Conservation (phyloP, 2,329 filamentous ascomycete genomes). For the Magnaporthales sp. region DNA sequence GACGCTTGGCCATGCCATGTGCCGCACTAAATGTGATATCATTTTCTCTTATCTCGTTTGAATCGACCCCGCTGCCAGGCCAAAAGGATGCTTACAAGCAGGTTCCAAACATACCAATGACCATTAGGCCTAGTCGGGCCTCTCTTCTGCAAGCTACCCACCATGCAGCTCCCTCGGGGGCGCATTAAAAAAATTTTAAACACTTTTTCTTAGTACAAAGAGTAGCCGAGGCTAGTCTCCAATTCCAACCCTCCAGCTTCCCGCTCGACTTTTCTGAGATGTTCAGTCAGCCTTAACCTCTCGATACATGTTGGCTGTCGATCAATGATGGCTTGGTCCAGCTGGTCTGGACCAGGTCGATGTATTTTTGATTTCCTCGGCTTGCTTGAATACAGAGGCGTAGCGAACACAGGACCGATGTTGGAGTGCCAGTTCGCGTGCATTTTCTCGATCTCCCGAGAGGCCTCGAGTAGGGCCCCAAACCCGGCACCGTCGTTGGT, state of each 20-base stretch:
- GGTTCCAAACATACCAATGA: no score
- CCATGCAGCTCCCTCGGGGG: background rate
- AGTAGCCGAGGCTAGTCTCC: constrained; percentile 20
- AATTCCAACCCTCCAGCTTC: constrained; percentile 17
- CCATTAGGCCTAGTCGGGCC: no score
- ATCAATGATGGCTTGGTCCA: background rate
- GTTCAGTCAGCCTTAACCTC: constrained; percentile 11
- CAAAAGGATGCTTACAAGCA: no score
- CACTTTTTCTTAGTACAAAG: constrained; percentile 12
- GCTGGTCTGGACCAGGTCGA: constrained; percentile 5
- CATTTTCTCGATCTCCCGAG: constrained; percentile 14
- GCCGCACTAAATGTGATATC: no score
- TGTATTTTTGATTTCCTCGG: constrained; percentile 8
- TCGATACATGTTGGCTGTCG: constrained; percentile 8
- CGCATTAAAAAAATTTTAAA: background rate
- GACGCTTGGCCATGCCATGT: background rate
- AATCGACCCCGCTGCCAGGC: no score
- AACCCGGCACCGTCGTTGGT: constrained; percentile 18
- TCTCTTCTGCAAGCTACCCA: background rate
- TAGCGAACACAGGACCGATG: constrained; percentile 7
- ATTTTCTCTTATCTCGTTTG: background rate
- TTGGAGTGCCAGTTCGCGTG: constrained; percentile 11
- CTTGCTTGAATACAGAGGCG: constrained; percentile 7
- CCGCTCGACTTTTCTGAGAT: constrained; percentile 12
- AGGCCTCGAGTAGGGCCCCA: constrained; percentile 13